Conservation (phyloP, 306 rosid species). For the Rosa persica region DNA sequence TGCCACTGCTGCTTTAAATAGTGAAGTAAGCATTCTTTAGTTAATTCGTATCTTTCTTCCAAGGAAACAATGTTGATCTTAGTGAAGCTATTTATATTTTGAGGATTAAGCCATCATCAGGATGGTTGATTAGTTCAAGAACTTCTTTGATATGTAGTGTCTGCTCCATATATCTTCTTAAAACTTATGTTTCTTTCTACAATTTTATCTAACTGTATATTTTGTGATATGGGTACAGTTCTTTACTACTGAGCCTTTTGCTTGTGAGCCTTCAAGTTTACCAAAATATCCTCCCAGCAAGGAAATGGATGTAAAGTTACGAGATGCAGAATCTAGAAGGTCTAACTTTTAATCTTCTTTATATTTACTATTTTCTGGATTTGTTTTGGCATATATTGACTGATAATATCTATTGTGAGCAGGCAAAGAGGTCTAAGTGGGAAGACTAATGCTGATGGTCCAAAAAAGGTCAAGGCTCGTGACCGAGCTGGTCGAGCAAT, state of each 20-base stretch:
- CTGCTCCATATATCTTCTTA: background rate
- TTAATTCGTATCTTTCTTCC: background rate
- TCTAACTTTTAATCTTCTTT: constrained; percentile 27
- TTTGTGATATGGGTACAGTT: constrained; percentile 55
- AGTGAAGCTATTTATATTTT: background rate
- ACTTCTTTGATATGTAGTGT: background rate
- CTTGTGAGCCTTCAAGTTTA: constrained; percentile 89
- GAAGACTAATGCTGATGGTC: constrained; percentile 69
- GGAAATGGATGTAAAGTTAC: constrained; percentile 86
- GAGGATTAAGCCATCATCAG: background rate
- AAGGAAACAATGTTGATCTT: background rate
- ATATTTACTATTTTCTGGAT: constrained; percentile 24
- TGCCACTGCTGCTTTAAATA: constrained; percentile 64
- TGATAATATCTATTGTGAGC: constrained; percentile 28
- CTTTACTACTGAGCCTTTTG: constrained; percentile 74
- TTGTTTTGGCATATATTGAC: constrained; percentile 28
- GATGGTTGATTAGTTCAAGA: constrained; percentile 8
- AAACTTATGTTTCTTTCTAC: background rate
- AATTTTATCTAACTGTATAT: constrained; percentile 4
- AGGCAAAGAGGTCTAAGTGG: constrained; percentile 80
- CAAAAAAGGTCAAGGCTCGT: constrained; percentile 64
- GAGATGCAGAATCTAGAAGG: constrained; percentile 99
- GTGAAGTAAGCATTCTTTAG: constrained; percentile 63
- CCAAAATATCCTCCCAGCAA: constrained; percentile 98
- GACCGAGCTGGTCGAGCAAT: constrained; percentile 74